Evolutionary conservation across 2,329 filamentous ascomycete genomes (phyloP).

Genomic region (Dryadomyces quercivorus): DNA sequence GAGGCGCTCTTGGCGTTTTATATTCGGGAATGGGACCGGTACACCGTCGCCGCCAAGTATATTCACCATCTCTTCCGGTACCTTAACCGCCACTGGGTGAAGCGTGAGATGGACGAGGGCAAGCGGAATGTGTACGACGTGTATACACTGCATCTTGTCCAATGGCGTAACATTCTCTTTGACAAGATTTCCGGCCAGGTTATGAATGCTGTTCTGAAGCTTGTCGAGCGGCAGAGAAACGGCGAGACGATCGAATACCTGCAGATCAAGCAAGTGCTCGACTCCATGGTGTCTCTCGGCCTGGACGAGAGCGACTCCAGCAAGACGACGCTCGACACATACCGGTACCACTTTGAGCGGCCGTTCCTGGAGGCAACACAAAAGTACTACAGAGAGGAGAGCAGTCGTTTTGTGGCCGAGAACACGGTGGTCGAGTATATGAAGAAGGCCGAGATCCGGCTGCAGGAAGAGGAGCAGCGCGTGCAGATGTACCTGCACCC

Average conservation of each 20-base stretch:
- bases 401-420: constrained; percentile 85
- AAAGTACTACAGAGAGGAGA: constrained; percentile 82
- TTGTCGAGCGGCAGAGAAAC: constrained; percentile 93
- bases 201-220: constrained; percentile 87
- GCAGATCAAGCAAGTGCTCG: constrained; percentile 93
- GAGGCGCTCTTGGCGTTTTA: constrained; percentile 88
- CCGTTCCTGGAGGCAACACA: constrained; percentile 82
- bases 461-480: constrained; percentile 88
- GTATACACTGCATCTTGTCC: constrained; percentile 89
- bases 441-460: constrained; percentile 90
- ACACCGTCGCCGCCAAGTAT: constrained; percentile 91
- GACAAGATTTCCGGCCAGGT: constrained; percentile 71
- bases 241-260: constrained; percentile 95
- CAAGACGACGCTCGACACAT: constrained; percentile 92
- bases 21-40: constrained; percentile 92
- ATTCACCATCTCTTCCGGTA: constrained; percentile 96
- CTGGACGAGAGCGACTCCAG: constrained; percentile 86
- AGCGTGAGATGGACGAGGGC: constrained; percentile 95
- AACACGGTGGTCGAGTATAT: constrained; percentile 99
- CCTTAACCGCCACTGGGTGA: constrained; percentile 97
- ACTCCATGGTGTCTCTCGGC: constrained; percentile 91
- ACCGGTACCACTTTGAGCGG: constrained; percentile 81
- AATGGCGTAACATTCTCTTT: constrained; percentile 91
- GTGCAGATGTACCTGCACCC: constrained; percentile 84
- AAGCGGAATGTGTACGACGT: constrained; percentile 98